Percentiles rank a stretch among this genome's conserved stretches.
Evolutionary conservation across 1,139 yeast genomes (phyloP).

Genomic region (Sporopachydermia cereana): DNA sequence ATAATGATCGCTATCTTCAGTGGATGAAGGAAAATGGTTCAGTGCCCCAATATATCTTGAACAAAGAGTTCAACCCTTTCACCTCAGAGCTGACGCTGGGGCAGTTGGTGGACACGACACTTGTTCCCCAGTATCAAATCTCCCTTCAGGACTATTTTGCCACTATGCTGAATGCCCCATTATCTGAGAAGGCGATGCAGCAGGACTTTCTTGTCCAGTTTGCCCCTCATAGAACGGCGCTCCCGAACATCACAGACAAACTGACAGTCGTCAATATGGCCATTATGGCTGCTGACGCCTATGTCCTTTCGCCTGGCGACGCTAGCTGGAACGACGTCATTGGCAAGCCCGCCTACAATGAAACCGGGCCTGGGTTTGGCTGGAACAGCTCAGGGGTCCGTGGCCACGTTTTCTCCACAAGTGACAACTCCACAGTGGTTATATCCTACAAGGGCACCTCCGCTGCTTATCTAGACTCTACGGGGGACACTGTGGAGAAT

Average conservation of each 20-base stretch:
- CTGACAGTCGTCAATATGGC: conserved; percentile 70
- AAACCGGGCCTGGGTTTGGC: conserved; percentile 44
- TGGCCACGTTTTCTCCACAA: conserved; percentile 79
- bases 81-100: not conserved
- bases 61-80: not conserved
- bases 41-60: too few relatives aligned
- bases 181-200: not conserved
- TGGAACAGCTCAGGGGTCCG: conserved; percentile 81
- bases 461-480: conserved; percentile 66
- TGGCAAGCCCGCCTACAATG: conserved; percentile 15
- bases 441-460: conserved; percentile 88
- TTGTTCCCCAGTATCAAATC: not conserved
- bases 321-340: conserved; percentile 89
- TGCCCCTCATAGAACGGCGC: conserved; percentile 21
- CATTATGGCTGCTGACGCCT: conserved; percentile 83
- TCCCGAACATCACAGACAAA: conserved; percentile 68
- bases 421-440: conserved; percentile 54
- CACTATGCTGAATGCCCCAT: not conserved
- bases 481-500: conserved; percentile 65
- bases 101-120: not conserved
- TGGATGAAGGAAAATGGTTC: too few relatives aligned
- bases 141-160: not conserved
- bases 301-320: conserved; percentile 60
- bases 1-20: too few relatives aligned
- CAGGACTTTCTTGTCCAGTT: conserved; percentile 3